Conservation (phyloP, 2,329 filamentous ascomycete genomes). For the Sarocladium kiliense region DNA sequence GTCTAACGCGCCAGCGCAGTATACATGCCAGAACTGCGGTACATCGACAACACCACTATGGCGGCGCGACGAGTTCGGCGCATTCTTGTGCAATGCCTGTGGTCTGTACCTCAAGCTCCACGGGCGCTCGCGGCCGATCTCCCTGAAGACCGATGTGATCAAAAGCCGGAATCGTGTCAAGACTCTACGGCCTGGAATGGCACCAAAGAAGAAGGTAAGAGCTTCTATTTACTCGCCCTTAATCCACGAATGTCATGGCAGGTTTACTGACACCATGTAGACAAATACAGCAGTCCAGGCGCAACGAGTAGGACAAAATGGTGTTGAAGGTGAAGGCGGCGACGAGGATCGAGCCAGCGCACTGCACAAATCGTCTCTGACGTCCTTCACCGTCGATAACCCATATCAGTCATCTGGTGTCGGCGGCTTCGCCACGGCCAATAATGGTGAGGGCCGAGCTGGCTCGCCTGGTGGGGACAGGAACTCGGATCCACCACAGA, state of each 20-base stretch:
- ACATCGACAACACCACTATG: conserved; percentile 95
- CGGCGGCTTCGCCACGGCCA: conserved; percentile 44
- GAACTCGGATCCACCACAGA: conserved; percentile 65
- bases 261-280: too few species aligned
- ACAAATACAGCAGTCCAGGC: conserved; percentile 32
- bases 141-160: conserved; percentile 97
- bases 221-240: not conserved
- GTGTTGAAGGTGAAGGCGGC: not conserved
- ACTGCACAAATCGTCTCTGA: conserved; percentile 53
- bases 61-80: conserved; percentile 93
- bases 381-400: conserved; percentile 73
- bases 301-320: conserved; percentile 35
- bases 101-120: conserved; percentile 97
- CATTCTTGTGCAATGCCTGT: conserved; percentile 97
- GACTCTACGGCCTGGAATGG: conserved; percentile 70
- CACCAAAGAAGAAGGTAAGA: conserved; percentile 78
- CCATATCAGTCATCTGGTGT: conserved; percentile 56
- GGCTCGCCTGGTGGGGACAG: conserved; percentile 53
- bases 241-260: too few species aligned
- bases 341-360: not conserved
- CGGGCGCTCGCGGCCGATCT: conserved; percentile 86
- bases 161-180: conserved; percentile 99
- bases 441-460: conserved; percentile 41
- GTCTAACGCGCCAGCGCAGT: conserved; percentile 66
- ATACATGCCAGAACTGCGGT: conserved; percentile 91